phyloP scores from a whole-genome alignment of 2,329 filamentous ascomycete genomes.

The Cladosporium halotolerans region DNA sequence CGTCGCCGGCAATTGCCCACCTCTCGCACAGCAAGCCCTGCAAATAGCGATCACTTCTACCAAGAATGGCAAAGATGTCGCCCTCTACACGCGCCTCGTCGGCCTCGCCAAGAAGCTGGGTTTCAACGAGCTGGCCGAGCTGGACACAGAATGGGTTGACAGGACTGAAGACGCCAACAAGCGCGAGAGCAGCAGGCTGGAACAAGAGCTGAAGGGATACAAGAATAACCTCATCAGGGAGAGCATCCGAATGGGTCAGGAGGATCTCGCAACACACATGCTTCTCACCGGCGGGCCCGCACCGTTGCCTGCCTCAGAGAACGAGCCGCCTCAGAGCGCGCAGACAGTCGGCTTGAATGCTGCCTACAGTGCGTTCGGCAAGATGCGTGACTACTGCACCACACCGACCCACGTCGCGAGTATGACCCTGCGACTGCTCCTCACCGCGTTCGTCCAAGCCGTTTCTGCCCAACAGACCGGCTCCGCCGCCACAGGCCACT shows the following conservation, averaged over 20 bases:
- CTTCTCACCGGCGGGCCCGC: slow-evolving; percentile 61
- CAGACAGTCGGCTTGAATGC: slow-evolving; percentile 50
- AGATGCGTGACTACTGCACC: slow-evolving; percentile 87
- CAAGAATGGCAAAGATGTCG: slow-evolving; percentile 67
- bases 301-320: not conserved
- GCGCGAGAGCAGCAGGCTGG: slow-evolving; percentile 66
- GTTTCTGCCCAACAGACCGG: slow-evolving; percentile 36
- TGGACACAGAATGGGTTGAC: slow-evolving; percentile 71
- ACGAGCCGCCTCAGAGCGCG: slow-evolving; percentile 19
- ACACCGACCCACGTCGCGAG: slow-evolving; percentile 77
- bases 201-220: slow-evolving; percentile 81
- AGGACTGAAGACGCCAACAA: slow-evolving; percentile 60
- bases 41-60: slow-evolving; percentile 70
- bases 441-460: slow-evolving; percentile 76
- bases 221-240: slow-evolving; percentile 98
- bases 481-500: slow-evolving; percentile 27
- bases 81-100: slow-evolving; percentile 63
- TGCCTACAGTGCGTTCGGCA: slow-evolving; percentile 70
- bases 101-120: slow-evolving; percentile 61
- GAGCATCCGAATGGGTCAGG: slow-evolving; percentile 86
- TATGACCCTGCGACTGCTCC: slow-evolving; percentile 71
- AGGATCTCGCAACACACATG: slow-evolving; percentile 81
- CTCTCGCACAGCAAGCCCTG: slow-evolving; percentile 72
- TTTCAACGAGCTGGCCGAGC: slow-evolving; percentile 58
- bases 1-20: slow-evolving; percentile 72